Conservation (phyloP, 768 basidiomycete species). For the Symmetrospora coprosmae region DNA sequence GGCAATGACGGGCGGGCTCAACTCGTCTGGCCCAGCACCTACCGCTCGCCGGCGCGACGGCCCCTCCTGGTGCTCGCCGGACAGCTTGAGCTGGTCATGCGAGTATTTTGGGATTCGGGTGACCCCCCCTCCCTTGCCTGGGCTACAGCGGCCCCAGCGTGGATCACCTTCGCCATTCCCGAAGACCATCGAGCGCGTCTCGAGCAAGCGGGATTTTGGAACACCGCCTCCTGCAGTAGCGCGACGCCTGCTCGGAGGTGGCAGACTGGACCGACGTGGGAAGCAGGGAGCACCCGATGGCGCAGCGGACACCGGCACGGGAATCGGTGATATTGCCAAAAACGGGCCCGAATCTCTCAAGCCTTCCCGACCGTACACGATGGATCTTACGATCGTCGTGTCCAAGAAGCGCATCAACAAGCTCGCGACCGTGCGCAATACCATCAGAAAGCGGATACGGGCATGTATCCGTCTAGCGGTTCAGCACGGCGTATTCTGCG, state of each 20-base stretch:
- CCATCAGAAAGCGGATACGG: background rate
- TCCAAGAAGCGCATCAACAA: background rate
- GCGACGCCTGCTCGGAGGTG: too few species aligned
- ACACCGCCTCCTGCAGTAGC: too few species aligned
- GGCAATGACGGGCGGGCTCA: background rate
- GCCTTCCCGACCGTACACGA: conserved; percentile 2
- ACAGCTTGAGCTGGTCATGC: background rate
- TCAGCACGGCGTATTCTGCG: background rate
- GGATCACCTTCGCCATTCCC: too few species aligned
- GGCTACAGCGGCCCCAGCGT: too few species aligned
- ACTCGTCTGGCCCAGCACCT: background rate
- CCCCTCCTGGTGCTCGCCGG: background rate
- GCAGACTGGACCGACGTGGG: too few species aligned
- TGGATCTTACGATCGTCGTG: conserved; percentile 1
- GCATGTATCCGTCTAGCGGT: background rate
- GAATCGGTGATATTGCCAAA: too few species aligned
- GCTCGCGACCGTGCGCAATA: background rate
- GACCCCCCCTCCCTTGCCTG: background rate
- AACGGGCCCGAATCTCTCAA: too few species aligned
- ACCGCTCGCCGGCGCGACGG: background rate
- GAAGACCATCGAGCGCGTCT: too few species aligned
- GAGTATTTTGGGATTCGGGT: background rate
- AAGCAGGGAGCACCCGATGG: too few species aligned
- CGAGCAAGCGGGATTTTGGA: too few species aligned
- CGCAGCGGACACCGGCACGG: too few species aligned